These are phyloP conservation scores for Moesziomyces sp. DNA, from an alignment of 1,284 basidiomycete genomes.

Conservation along the genomic window DNA sequence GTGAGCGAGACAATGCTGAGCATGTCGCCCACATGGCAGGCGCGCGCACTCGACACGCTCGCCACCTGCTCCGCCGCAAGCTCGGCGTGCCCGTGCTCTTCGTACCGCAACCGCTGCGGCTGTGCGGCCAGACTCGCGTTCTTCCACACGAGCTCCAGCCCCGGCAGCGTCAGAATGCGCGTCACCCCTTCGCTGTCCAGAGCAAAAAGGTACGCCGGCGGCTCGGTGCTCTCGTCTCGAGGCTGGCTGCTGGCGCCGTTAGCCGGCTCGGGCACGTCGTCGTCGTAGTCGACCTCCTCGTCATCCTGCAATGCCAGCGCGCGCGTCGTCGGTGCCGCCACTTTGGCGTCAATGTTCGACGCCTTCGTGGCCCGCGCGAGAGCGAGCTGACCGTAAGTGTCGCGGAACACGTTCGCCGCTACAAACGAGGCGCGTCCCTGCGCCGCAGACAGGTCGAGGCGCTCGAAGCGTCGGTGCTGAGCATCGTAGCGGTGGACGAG, in stretches of 20 bases:
- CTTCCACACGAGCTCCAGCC: slow-evolving; percentile 30
- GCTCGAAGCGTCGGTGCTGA: slow-evolving; percentile 4
- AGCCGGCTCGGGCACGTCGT: slow-evolving; percentile 26
- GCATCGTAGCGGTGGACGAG: slow-evolving; percentile 16
- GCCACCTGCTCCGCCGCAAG: slow-evolving; percentile 27
- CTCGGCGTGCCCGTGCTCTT: slow-evolving; percentile 13
- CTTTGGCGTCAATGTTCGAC: not conserved
- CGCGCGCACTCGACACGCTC: slow-evolving; percentile 8
- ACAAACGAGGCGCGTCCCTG: slow-evolving; percentile 5
- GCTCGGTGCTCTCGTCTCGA: not conserved
- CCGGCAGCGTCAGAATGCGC: slow-evolving; percentile 46
- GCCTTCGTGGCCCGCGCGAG: slow-evolving; percentile 1
- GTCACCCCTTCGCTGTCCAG: slow-evolving; percentile 8
- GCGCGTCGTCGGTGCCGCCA: not conserved
- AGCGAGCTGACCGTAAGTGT: slow-evolving; percentile 13
- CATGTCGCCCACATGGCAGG: slow-evolving; percentile 50
- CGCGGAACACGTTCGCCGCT: slow-evolving; percentile 31
- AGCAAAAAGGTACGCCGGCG: slow-evolving; percentile 26
- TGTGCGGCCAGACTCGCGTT: slow-evolving; percentile 27
- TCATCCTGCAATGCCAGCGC: slow-evolving; percentile 21
- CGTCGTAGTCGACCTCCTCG: slow-evolving; percentile 59
- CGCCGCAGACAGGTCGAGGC: slow-evolving; percentile 4
- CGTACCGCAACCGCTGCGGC: slow-evolving; percentile 31
- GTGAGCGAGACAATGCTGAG: slow-evolving; percentile 50
- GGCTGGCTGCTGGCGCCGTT: slow-evolving; percentile 10